phyloP scores from a whole-genome alignment of 306 rosid genomes.

The Castanea crenata region DNA sequence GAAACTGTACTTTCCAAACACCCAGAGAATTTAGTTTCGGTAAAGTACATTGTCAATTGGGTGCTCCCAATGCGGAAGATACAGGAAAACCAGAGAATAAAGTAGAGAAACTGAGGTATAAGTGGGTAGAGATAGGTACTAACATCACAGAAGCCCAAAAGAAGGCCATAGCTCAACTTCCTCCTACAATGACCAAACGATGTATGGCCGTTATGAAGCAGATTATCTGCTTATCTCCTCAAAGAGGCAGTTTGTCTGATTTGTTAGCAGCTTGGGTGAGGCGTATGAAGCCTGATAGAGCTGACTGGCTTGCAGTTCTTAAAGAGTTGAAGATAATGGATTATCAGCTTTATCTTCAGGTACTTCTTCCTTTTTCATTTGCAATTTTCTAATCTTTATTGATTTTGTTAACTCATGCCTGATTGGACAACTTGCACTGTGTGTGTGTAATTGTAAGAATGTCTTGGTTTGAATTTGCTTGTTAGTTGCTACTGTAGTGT shows the following conservation, averaged over 20 bases:
- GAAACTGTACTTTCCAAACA: constrained; percentile 9
- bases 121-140: constrained; percentile 52
- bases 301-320: constrained; percentile 84
- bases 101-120: constrained; percentile 41
- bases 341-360: constrained; percentile 75
- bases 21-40: constrained; percentile 18
- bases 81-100: constrained; percentile 22
- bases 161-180: constrained; percentile 55
- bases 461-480: not conserved
- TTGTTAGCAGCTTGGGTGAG: constrained; percentile 68
- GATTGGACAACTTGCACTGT: not conserved
- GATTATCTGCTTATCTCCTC: constrained; percentile 66
- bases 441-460: not conserved
- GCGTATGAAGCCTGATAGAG: constrained; percentile 76
- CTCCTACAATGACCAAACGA: constrained; percentile 62
- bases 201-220: constrained; percentile 80
- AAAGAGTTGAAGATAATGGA: constrained; percentile 56
- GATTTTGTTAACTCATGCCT: not conserved
- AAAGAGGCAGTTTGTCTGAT: constrained; percentile 47
- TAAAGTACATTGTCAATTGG: constrained; percentile 28
- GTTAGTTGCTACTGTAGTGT: not conserved
- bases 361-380: constrained; percentile 22
- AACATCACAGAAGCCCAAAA: constrained; percentile 50
- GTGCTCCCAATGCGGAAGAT: constrained; percentile 29
- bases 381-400: not conserved